Conservation (phyloP, 1,139 yeast genomes). For the Pichia sp. region DNA sequence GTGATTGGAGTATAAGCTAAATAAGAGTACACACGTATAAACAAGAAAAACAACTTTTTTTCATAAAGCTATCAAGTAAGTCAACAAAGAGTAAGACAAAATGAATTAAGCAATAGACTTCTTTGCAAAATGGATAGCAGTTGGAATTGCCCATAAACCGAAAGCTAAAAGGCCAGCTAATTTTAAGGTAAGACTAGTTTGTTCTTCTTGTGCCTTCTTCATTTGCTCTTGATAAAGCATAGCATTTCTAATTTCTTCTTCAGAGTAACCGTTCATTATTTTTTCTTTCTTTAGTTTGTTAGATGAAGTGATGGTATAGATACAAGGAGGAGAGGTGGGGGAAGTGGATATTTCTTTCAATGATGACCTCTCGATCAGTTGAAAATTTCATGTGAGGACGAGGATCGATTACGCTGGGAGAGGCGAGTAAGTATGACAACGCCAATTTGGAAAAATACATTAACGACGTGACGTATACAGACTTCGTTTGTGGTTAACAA, state of each 20-base stretch:
- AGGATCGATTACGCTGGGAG: too few relatives aligned
- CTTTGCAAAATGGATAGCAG: conserved; percentile 52
- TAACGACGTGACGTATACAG: too few relatives aligned
- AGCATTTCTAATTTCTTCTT: conserved; percentile 64
- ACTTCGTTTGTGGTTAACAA: too few relatives aligned
- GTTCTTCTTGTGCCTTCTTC: conserved; percentile 64
- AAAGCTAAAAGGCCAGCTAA: conserved; percentile 68
- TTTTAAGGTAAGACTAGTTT: conserved; percentile 57
- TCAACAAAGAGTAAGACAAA: not conserved
- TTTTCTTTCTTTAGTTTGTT: not conserved
- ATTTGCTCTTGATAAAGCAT: conserved; percentile 52
- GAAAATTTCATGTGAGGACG: too few relatives aligned
- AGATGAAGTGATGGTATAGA: not conserved
- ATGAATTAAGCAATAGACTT: conserved; percentile 40
- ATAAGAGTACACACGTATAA: not conserved
- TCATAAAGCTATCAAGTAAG: not conserved
- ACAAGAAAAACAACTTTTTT: too few relatives aligned
- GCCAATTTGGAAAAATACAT: too few relatives aligned
- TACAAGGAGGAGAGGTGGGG: not conserved
- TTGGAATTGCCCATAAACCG: conserved; percentile 69
- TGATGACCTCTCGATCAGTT: too few relatives aligned
- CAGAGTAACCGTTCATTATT: conserved; percentile 65
- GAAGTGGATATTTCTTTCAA: not conserved
- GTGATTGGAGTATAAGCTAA: not conserved
- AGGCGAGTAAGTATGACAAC: too few relatives aligned